A percentile compares a stretch with the other conserved stretches of the same genome.
Evolutionary conservation across 129 eudicot species (phyloP).

Genomic region (Gnaphalium uliginosum): DNA sequence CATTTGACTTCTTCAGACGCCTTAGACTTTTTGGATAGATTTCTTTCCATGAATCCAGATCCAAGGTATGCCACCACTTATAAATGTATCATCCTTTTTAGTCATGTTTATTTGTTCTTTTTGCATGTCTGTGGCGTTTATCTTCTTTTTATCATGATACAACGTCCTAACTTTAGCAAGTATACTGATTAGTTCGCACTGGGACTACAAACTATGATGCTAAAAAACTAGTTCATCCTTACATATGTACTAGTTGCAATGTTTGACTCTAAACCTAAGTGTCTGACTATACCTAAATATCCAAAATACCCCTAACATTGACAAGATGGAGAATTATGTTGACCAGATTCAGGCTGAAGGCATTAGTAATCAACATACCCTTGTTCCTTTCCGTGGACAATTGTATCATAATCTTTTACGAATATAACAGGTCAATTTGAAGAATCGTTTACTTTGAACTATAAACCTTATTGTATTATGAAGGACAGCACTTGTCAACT

Average conservation of each 20-base stretch:
- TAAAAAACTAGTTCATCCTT: neutral
- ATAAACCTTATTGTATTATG: no score
- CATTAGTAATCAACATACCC: no score
- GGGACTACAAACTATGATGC: neutral
- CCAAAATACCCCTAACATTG: no score
- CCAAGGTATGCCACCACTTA: slow-evolving; percentile 50
- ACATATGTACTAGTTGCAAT: neutral
- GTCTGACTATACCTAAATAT: no score
- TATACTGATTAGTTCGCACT: neutral
- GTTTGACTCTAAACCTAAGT: no score
- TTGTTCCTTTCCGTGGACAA: no score
- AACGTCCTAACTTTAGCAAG: neutral
- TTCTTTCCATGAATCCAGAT: slow-evolving; percentile 88
- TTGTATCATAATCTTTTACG: no score
- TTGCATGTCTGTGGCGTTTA: neutral
- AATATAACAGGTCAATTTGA: no score
- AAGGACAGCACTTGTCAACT: no score
- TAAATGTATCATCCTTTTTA: neutral
- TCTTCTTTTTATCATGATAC: neutral
- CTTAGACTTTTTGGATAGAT: slow-evolving; percentile 70
- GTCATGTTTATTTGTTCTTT: neutral
- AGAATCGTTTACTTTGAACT: no score
- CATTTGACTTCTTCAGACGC: slow-evolving; percentile 77
- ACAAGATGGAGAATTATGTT: no score
- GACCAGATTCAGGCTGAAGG: no score